These are phyloP conservation scores for Aschersonia sp. DNA, from an alignment of 2,329 filamentous ascomycete species.

Conservation along the genomic window DNA sequence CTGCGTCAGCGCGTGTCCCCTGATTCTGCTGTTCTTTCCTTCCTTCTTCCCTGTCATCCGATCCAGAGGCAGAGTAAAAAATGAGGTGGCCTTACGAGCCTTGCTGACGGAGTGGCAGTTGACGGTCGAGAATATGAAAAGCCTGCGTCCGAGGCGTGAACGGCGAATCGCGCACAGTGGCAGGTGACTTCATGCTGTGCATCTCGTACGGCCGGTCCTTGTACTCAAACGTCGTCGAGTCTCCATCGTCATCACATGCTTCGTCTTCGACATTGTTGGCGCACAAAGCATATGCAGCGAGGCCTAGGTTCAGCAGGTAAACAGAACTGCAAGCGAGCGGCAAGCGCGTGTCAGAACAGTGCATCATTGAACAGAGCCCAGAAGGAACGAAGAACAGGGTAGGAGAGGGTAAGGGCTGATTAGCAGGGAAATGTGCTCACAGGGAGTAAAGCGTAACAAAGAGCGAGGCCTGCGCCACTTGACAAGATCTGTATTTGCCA, in stretches of 20 bases:
- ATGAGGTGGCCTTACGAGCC: background rate
- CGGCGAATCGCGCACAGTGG: slow-evolving; percentile 20
- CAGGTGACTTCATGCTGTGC: slow-evolving; percentile 30
- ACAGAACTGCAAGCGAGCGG: slow-evolving; percentile 29
- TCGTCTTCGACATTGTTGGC: slow-evolving; percentile 36
- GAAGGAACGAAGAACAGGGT: background rate
- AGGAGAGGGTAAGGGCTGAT: too few relatives aligned
- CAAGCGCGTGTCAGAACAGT: background rate
- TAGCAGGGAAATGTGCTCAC: slow-evolving; percentile 30
- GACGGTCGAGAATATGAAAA: slow-evolving; percentile 47
- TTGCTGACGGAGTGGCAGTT: slow-evolving; percentile 33
- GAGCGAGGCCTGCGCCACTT: slow-evolving; percentile 53
- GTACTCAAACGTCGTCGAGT: slow-evolving; percentile 17
- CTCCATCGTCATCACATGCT: slow-evolving; percentile 27
- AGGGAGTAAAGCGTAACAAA: slow-evolving; percentile 51
- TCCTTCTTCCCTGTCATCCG: too few relatives aligned
- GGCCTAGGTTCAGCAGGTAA: slow-evolving; percentile 41
- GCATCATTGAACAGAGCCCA: background rate
- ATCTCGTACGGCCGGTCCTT: slow-evolving; percentile 42
- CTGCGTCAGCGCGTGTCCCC: too few relatives aligned
- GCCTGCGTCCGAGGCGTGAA: slow-evolving; percentile 54
- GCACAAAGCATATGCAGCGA: slow-evolving; percentile 43
- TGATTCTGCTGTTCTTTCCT: too few relatives aligned
- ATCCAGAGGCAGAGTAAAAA: too few relatives aligned
- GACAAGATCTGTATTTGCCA: slow-evolving; percentile 42